Conservation (phyloP, 108 stramenopile genomes). For the Craspedostauros australis region DNA sequence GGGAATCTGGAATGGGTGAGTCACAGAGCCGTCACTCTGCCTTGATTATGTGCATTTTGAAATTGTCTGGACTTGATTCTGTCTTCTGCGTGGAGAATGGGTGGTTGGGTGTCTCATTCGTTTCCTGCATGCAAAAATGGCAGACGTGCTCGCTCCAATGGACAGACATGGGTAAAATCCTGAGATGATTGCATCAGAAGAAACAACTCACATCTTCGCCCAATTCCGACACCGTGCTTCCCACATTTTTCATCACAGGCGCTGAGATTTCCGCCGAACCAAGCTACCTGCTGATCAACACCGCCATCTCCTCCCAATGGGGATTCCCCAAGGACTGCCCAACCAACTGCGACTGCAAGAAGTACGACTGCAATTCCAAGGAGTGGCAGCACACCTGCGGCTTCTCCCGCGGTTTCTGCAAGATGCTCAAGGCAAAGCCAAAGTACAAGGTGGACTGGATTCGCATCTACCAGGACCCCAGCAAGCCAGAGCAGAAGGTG, state of each 20-base stretch:
- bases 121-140: background rate
- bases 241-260: constrained; percentile 31
- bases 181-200: no score
- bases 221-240: background rate
- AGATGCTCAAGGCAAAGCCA: constrained; percentile 65
- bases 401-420: constrained; percentile 86
- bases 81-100: no score
- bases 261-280: constrained; percentile 91
- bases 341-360: constrained; percentile 63
- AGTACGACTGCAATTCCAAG: constrained; percentile 75
- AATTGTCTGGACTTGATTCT: background rate
- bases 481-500: constrained; percentile 70
- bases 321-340: constrained; percentile 82
- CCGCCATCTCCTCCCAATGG: constrained; percentile 91
- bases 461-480: constrained; percentile 86
- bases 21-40: background rate
- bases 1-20: constrained; percentile 40
- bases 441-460: constrained; percentile 82
- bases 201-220: background rate
- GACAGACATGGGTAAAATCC: no score
- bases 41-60: background rate
- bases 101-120: constrained; percentile 1
- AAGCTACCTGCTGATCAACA: constrained; percentile 90
- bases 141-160: background rate
- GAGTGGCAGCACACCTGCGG: constrained; percentile 75